Base-by-base conservation (phyloP, 1,139 yeast genomes). In the Saccharomyces hybrid region DNA sequence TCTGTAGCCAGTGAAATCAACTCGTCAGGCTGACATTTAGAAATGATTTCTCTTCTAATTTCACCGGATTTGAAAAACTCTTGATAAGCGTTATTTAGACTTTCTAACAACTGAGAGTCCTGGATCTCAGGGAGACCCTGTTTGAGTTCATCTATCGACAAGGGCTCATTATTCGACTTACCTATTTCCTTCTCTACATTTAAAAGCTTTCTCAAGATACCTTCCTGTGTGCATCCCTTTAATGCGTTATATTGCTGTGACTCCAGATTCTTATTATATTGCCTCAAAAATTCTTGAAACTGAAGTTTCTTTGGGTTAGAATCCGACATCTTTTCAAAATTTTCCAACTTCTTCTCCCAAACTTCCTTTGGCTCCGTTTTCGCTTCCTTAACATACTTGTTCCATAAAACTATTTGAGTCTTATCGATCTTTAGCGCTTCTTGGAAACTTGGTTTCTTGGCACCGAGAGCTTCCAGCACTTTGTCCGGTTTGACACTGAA, bases 401-500 rank as follows among this genome's bases (percentile, higher is more conserved):
- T 90, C 93, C 91, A 91, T 58, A 80, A 78, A 25, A 78, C 72
- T 51, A 88, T 82, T 71, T 89, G 96, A 34, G 76, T 75, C 65
- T 81, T 82, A 66, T 88, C 96, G 41, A 84, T 76, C 60, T 80
- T 80, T 54, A 87, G 73, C 5, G 96, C 80, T 63, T 84, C 77
- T 61, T 79, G 79, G 50, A 87, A 70, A 57, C 87, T 77, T 52
- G 97, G 98, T 71, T 90, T 91, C 57, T 78, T 75, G 57, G 88
- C 81, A 59, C 98, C 98, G 72, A 90, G 74, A 5, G 97, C 97
- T 60, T 79, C 79, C 55, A 95, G 75, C 7, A 90, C 98, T 61
- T 86, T 85, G 59, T 85, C 93, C 4, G 98, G 97, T 53, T 80
- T 81, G 46, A 91, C 96, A 57, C 83, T 78, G 72, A 91, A 90